phyloP scores from a whole-genome alignment of 2,329 filamentous ascomycete species.

The Beauveria asiatica region DNA sequence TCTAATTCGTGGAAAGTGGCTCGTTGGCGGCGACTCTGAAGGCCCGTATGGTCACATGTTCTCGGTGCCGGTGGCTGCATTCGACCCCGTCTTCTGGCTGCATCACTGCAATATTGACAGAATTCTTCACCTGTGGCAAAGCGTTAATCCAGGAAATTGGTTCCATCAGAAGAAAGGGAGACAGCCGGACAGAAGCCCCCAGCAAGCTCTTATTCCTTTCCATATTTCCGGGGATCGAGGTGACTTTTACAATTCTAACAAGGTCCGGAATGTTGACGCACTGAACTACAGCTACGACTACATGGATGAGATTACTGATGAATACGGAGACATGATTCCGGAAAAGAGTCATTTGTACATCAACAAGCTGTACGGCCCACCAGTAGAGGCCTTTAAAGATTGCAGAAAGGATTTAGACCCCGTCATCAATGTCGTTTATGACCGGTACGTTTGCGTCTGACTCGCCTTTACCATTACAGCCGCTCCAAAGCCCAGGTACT shows the following conservation, averaged over 20 bases:
- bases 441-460: background rate
- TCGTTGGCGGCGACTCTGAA: background rate
- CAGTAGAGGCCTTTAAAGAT: background rate
- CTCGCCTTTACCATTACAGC: background rate
- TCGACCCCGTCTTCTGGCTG: constrained; percentile 57
- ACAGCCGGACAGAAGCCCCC: background rate
- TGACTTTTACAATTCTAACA: background rate
- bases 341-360: background rate
- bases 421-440: background rate
- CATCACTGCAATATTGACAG: constrained; percentile 37
- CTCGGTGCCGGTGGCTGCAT: constrained; percentile 46
- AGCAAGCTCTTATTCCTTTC: background rate
- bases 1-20: background rate
- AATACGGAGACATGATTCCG: background rate
- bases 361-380: background rate
- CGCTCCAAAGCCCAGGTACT: background rate
- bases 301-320: background rate
- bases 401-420: background rate
- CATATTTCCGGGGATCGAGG: background rate
- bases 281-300: background rate
- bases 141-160: background rate
- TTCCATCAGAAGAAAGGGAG: background rate
- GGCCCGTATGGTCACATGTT: constrained; percentile 42
- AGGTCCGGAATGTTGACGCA: background rate
- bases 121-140: background rate